phyloP scores from a whole-genome alignment of 352 stramenopile genomes.

The Pythium sp. region DNA sequence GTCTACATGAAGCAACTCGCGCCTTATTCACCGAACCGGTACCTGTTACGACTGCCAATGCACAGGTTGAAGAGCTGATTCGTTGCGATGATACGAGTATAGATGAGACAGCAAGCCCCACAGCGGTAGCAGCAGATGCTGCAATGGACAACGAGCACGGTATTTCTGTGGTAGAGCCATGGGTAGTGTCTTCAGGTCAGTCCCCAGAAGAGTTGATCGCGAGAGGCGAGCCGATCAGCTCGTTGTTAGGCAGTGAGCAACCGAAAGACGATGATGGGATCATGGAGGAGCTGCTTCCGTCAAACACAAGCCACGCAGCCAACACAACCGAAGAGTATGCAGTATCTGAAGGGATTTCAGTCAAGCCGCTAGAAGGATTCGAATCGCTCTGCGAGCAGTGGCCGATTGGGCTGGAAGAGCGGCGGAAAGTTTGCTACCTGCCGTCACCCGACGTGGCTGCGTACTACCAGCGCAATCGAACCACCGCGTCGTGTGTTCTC shows the following conservation, averaged over 20 bases:
- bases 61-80: not conserved
- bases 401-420: conserved; percentile 45
- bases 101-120: not conserved
- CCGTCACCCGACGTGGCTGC: conserved; percentile 11
- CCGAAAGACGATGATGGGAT: not conserved
- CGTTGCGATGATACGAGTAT: not conserved
- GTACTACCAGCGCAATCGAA: conserved; percentile 9
- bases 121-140: not conserved
- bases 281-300: not conserved
- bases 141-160: not conserved
- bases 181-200: conserved; percentile 10
- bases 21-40: too few species aligned
- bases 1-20: not conserved
- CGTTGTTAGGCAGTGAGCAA: conserved; percentile 20
- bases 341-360: conserved; percentile 11
- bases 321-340: conserved; percentile 1
- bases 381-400: conserved; percentile 39
- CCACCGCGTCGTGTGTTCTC: conserved; percentile 28
- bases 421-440: conserved; percentile 41
- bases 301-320: conserved; percentile 1
- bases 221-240: conserved; percentile 22
- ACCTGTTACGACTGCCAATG: not conserved
- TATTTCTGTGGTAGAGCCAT: conserved; percentile 17
- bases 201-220: conserved; percentile 27
- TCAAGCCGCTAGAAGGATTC: conserved; percentile 2